Conservation (phyloP, 345 rosid species). For the Hirschfeldia incana region DNA sequence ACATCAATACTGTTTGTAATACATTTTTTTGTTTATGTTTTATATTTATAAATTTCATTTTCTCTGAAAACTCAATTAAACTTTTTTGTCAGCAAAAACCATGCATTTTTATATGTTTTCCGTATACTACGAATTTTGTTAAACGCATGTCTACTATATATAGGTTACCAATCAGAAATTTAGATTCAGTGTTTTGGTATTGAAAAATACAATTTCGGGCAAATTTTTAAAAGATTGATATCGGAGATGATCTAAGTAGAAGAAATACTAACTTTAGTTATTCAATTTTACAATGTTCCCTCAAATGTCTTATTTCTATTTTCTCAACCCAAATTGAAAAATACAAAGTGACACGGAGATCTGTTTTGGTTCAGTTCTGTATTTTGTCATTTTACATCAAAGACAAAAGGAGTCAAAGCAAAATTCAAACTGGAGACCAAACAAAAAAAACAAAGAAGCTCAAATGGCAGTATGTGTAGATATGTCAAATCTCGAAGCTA, state of each 20-base stretch:
- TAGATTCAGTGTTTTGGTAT: not conserved
- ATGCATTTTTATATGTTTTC: not conserved
- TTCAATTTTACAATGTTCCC: not conserved
- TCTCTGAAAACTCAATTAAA: not conserved
- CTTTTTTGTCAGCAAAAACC: too few species aligned
- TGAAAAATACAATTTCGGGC: not conserved
- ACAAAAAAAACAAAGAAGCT: not conserved
- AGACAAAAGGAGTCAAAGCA: not conserved
- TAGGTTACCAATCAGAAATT: not conserved
- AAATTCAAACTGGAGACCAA: not conserved
- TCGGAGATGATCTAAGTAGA: not conserved
- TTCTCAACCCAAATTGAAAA: not conserved
- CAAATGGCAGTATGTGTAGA: not conserved
- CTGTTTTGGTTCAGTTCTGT: not conserved
- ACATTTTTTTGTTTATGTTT: too few species aligned
- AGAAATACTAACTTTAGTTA: not conserved
- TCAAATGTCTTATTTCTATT: not conserved
- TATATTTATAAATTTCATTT: too few species aligned
- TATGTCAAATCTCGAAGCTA: not conserved
- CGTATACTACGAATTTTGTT: not conserved
- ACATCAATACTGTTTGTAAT: not conserved
- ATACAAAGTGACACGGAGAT: not conserved
- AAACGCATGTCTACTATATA: not conserved
- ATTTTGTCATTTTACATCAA: not conserved
- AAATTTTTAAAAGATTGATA: not conserved